Conservation (phyloP, 2,329 filamentous ascomycete genomes). For the Eurotiales sp. region DNA sequence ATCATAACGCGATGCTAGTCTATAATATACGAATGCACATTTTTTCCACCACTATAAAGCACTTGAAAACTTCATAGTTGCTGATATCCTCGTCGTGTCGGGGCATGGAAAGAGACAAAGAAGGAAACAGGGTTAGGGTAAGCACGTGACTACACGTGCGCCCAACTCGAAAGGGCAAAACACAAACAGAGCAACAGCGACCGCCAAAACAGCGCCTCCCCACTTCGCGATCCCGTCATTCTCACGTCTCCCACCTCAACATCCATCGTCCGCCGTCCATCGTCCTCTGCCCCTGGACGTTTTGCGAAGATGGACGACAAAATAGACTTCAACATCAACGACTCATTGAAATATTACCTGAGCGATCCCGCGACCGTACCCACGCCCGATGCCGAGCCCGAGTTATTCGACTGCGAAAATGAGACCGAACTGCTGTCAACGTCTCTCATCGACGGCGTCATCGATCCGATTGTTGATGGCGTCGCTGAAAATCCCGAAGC, state of each 20-base stretch:
- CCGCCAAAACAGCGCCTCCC: constrained; percentile 6
- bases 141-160: too few relatives aligned
- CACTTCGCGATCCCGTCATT: constrained; percentile 4
- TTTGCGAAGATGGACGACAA: constrained; percentile 61
- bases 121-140: too few relatives aligned
- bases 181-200: constrained; percentile 22
- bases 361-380: constrained; percentile 80
- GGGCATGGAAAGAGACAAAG: too few relatives aligned
- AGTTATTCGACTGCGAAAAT: constrained; percentile 86
- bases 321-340: constrained; percentile 89
- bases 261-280: constrained; percentile 13
- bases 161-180: constrained; percentile 25
- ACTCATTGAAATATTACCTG: constrained; percentile 94
- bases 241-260: constrained; percentile 1
- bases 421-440: constrained; percentile 80
- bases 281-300: constrained; percentile 12
- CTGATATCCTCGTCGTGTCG: too few relatives aligned
- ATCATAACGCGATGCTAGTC: too few relatives aligned
- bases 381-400: constrained; percentile 78
- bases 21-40: too few relatives aligned
- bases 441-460: constrained; percentile 73
- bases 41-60: too few relatives aligned
- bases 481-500: constrained; percentile 89
- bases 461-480: constrained; percentile 90
- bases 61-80: too few relatives aligned